A percentile compares a stretch with the other conserved stretches of the same genome.
Evolutionary conservation across 2,329 filamentous ascomycete species (phyloP).

Genomic region (Fusarium sp.): DNA sequence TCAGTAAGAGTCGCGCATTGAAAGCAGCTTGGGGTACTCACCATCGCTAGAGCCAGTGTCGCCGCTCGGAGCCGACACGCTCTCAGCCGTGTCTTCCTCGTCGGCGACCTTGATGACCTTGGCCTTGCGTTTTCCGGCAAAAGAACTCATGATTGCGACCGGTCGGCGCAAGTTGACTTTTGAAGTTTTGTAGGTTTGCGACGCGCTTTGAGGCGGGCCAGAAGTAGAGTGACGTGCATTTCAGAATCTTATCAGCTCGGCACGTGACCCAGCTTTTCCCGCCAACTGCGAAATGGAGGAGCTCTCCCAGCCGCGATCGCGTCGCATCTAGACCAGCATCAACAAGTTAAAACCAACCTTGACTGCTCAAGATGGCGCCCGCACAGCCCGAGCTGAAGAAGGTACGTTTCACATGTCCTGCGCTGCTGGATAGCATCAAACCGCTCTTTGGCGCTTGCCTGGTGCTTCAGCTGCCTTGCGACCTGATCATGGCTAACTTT

Average conservation of each 20-base stretch:
- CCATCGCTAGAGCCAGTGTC: conserved; percentile 49
- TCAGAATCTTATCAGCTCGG: conserved; percentile 57
- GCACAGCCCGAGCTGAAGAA: conserved; percentile 99
- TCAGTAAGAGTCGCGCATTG: conserved; percentile 48
- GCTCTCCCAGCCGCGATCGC: conserved; percentile 43
- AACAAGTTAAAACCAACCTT: conserved; percentile 37
- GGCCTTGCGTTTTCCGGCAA: conserved; percentile 73
- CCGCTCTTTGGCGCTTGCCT: too few relatives aligned
- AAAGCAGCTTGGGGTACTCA: conserved; percentile 47
- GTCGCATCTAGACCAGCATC: conserved; percentile 43
- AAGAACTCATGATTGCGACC: conserved; percentile 62
- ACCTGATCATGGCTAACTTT: conserved; percentile 41
- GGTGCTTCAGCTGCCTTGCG: neutral
- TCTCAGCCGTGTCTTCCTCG: conserved; percentile 64
- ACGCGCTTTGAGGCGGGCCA: conserved; percentile 9
- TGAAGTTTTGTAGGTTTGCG: conserved; percentile 20
- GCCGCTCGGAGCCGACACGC: conserved; percentile 37
- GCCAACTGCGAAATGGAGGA: conserved; percentile 35
- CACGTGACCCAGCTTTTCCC: conserved; percentile 58
- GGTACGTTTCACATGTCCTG: conserved; percentile 62
- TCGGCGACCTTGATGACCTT: conserved; percentile 81
- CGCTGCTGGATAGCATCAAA: neutral
- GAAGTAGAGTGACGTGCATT: conserved; percentile 38
- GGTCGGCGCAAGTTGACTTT: conserved; percentile 8
- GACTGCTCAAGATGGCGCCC: conserved; percentile 84